Conservation (phyloP, 352 stramenopile genomes). For the Phytophthora parvispora region DNA sequence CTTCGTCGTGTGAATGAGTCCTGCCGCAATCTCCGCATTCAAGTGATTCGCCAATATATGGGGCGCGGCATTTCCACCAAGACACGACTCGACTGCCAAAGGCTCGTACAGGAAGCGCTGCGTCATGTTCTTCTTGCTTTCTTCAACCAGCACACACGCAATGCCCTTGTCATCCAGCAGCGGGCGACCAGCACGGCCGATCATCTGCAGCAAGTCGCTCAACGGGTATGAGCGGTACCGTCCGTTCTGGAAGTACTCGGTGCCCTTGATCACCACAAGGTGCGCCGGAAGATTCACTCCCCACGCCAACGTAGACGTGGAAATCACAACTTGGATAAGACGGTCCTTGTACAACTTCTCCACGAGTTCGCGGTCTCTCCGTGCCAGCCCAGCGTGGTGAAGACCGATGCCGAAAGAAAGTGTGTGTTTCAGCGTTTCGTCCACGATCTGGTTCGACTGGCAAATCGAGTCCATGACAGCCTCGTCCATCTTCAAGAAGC, state of each 20-base stretch:
- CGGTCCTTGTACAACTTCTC: constrained; percentile 97
- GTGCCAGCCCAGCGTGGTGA: constrained; percentile 95
- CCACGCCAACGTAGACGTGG: constrained; percentile 95
- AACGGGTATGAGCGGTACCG: constrained; percentile 99
- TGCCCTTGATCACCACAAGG: constrained; percentile 99
- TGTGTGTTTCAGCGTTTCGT: constrained; percentile 96
- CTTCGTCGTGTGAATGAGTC: constrained; percentile 85
- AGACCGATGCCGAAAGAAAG: constrained; percentile 98
- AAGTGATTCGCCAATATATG: constrained; percentile 90
- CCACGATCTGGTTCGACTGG: constrained; percentile 84
- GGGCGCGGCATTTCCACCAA: constrained; percentile 84
- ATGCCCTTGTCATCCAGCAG: constrained; percentile 97
- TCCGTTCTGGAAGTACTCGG: constrained; percentile 96
- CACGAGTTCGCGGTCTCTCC: constrained; percentile 96
- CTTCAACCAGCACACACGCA: constrained; percentile 98
- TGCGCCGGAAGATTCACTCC: constrained; percentile 98
- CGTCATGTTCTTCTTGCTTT: constrained; percentile 99
- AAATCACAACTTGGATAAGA: constrained; percentile 98
- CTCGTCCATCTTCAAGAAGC: constrained; percentile 95
- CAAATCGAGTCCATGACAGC: constrained; percentile 91
- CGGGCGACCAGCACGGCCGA: constrained; percentile 97
- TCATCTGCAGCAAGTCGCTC: constrained; percentile 99
- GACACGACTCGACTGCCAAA: constrained; percentile 97
- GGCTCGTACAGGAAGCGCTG: constrained; percentile 99
- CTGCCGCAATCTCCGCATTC: constrained; percentile 97